Percentiles rank a stretch among this genome's conserved stretches.
phyloP scores from a whole-genome alignment of 1,284 basidiomycete genomes.

The Rugosomyces carneus region DNA sequence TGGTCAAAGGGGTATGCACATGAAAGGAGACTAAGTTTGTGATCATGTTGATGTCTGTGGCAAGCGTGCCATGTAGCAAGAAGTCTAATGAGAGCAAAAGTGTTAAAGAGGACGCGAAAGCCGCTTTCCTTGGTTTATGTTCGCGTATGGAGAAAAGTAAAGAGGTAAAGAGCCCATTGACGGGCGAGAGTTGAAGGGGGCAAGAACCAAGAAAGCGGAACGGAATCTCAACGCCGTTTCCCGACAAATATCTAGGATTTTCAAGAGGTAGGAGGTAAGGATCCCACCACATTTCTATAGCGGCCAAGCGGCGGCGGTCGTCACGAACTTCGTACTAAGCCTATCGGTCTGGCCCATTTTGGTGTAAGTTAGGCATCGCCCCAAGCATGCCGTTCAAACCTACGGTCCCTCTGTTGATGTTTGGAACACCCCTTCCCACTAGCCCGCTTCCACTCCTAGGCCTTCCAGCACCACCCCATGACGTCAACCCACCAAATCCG shows the following conservation, averaged over 20 bases:
- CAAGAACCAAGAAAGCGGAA: background rate
- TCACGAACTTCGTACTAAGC: background rate
- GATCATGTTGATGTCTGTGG: background rate
- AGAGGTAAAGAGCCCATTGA: background rate
- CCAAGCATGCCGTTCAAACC: constrained; percentile 9
- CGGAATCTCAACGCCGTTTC: background rate
- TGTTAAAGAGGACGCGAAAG: background rate
- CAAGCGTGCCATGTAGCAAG: background rate
- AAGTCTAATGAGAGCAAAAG: background rate
- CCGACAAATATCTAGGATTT: background rate
- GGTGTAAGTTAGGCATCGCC: constrained; percentile 14
- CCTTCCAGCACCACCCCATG: constrained; percentile 23
- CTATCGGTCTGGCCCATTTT: constrained; percentile 7
- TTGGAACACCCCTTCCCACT: constrained; percentile 25
- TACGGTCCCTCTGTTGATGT: constrained; percentile 21
- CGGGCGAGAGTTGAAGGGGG: background rate
- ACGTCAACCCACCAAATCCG: constrained; percentile 21
- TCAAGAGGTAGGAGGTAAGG: background rate
- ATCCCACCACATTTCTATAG: background rate
- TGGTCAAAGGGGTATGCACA: background rate
- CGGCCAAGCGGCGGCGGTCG: background rate
- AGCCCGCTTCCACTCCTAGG: constrained; percentile 44
- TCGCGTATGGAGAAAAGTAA: background rate
- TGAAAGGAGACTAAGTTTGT: background rate
- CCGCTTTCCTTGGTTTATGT: background rate